Evolutionary conservation across 768 basidiomycete genomes (phyloP).

Genomic region (Glaciozyma antarctica): DNA sequence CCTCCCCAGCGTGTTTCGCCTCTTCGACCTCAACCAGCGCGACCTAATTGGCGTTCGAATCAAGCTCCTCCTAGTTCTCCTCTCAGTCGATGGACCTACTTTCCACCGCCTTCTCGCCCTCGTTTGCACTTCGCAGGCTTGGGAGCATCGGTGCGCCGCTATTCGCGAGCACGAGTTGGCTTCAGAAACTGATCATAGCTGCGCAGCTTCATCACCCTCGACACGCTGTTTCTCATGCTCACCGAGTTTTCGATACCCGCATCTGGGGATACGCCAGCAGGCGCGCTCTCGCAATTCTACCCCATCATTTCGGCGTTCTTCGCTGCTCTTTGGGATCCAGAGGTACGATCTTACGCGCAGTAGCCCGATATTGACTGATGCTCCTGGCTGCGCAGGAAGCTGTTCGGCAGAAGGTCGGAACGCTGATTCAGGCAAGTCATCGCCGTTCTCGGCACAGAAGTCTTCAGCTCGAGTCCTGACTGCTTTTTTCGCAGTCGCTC

Average conservation of each 20-base stretch:
- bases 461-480: background rate
- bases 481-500: background rate
- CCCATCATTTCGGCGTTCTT: background rate
- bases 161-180: background rate
- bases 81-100: background rate
- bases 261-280: background rate
- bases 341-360: background rate
- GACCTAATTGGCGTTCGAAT: background rate
- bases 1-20: background rate
- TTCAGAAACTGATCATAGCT: background rate
- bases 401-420: background rate
- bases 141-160: conserved; percentile 3
- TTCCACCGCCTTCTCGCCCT: background rate
- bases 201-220: background rate
- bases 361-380: background rate
- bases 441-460: background rate
- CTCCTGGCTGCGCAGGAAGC: background rate
- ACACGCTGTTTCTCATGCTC: background rate
- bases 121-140: background rate
- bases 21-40: background rate
- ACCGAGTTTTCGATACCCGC: conserved; percentile 1
- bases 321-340: background rate
- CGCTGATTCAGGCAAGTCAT: background rate
- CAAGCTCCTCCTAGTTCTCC: background rate
- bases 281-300: background rate